These are phyloP conservation scores for Groenewaldozyma tartarivorans DNA, from an alignment of 805 yeast species.

Conservation along the genomic window DNA sequence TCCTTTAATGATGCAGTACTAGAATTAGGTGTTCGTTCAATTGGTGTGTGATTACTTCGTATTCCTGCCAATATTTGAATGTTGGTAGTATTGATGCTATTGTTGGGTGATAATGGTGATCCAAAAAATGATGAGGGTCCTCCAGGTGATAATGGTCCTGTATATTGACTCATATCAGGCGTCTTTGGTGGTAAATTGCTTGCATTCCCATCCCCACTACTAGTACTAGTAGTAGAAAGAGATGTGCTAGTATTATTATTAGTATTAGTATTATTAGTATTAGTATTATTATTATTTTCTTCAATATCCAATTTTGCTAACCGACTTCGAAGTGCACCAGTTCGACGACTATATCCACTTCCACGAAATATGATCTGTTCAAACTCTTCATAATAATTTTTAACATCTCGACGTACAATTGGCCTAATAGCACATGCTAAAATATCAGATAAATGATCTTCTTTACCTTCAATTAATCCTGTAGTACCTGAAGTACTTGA, in stretches of 20 bases:
- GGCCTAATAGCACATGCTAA: conserved; percentile 6
- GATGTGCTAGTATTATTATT: too few species aligned
- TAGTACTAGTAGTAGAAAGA: too few species aligned
- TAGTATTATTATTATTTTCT: not conserved
- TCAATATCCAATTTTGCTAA: not conserved
- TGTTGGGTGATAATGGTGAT: not conserved
- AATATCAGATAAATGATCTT: too few species aligned
- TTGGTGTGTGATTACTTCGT: not conserved
- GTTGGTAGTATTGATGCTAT: not conserved
- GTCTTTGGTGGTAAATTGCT: not conserved
- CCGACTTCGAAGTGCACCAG: not conserved
- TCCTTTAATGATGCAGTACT: conserved; percentile 32
- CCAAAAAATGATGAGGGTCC: not conserved
- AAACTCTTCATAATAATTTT: conserved; percentile 2
- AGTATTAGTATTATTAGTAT: too few species aligned
- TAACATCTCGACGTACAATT: conserved; percentile 7
- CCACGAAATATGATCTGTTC: not conserved
- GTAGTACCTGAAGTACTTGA: too few species aligned
- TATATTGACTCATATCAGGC: not conserved
- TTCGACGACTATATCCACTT: not conserved
- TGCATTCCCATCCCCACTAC: too few species aligned
- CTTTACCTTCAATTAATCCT: not conserved
- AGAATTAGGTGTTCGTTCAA: not conserved
- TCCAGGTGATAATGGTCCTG: conserved; percentile 2
- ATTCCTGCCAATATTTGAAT: conserved; percentile 1